phyloP scores from a whole-genome alignment of 257 asterid genomes.

The Solanum okadae region DNA sequence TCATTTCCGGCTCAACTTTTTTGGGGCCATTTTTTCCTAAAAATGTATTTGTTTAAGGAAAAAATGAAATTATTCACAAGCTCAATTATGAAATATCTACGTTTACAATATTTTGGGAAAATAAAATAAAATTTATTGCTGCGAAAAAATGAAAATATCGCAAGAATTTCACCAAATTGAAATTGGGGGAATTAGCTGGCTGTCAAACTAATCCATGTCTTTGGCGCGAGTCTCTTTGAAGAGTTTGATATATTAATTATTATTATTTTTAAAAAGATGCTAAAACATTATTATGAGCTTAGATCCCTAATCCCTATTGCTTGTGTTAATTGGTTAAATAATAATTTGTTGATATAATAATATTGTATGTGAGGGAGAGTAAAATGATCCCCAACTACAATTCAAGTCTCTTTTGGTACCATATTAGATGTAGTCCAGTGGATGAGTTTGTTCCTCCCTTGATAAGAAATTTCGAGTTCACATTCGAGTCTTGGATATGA shows the following conservation, averaged over 20 bases:
- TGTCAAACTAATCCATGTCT: background rate
- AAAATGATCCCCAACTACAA: background rate
- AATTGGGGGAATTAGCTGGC: too few species aligned
- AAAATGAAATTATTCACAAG: background rate
- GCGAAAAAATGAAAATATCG: too few species aligned
- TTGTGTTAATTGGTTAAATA: background rate
- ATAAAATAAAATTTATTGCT: too few species aligned
- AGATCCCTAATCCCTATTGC: background rate
- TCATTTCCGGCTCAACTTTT: background rate
- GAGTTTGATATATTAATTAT: background rate
- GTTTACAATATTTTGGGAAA: background rate
- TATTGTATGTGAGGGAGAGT: background rate
- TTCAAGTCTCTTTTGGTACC: too few species aligned
- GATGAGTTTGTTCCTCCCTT: too few species aligned
- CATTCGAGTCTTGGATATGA: rapidly evolving
- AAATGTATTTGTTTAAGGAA: too few species aligned
- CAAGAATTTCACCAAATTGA: too few species aligned
- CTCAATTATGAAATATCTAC: background rate
- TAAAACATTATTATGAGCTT: background rate
- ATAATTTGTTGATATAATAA: background rate
- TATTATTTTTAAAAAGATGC: background rate
- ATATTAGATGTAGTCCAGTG: too few species aligned
- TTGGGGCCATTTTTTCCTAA: too few species aligned
- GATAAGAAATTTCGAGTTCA: rapidly evolving
- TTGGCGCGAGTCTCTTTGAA: background rate